Evolutionary conservation across 768 basidiomycete species (phyloP).

Genomic region (Suillus plorans): DNA sequence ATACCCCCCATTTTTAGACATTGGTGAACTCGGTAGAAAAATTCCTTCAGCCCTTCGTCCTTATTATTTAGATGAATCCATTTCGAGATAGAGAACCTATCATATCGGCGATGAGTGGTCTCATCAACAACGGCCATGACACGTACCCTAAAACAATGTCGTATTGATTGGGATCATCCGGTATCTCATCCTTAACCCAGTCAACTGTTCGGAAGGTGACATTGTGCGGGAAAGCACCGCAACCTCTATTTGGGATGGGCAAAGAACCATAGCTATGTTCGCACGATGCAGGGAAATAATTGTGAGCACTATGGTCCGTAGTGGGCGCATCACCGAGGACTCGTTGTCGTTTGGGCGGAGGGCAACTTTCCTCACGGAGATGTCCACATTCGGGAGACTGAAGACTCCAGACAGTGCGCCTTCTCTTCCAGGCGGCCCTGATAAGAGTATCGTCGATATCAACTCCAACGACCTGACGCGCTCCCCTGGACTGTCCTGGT

Average conservation of each 20-base stretch:
- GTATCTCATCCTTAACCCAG: constrained; percentile 61
- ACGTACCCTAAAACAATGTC: constrained; percentile 80
- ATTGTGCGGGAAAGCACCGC: constrained; percentile 71
- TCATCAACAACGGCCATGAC: not conserved
- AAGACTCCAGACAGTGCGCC: constrained; percentile 69
- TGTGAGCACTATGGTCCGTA: constrained; percentile 8
- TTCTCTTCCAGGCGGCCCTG: constrained; percentile 71
- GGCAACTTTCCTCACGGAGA: not conserved
- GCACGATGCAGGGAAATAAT: constrained; percentile 78
- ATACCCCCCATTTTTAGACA: constrained; percentile 62
- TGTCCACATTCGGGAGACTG: constrained; percentile 36
- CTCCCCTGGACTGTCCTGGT: constrained; percentile 63
- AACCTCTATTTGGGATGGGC: constrained; percentile 52
- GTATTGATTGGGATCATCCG: constrained; percentile 62
- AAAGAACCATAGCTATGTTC: constrained; percentile 75
- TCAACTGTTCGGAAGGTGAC: constrained; percentile 69
- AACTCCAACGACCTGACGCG: constrained; percentile 73
- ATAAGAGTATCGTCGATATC: constrained; percentile 81
- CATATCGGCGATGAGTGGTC: not conserved
- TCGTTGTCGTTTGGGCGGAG: constrained; percentile 14
- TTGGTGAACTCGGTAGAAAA: constrained; percentile 63
- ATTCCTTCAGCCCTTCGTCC: constrained; percentile 65
- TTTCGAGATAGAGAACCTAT: constrained; percentile 83
- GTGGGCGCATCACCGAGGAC: constrained; percentile 7
- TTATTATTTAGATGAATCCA: constrained; percentile 89